A percentile compares a stretch with the other conserved stretches of the same genome.
Evolutionary conservation across 1,284 basidiomycete genomes (phyloP).

Genomic region (Ustilago nuda): DNA sequence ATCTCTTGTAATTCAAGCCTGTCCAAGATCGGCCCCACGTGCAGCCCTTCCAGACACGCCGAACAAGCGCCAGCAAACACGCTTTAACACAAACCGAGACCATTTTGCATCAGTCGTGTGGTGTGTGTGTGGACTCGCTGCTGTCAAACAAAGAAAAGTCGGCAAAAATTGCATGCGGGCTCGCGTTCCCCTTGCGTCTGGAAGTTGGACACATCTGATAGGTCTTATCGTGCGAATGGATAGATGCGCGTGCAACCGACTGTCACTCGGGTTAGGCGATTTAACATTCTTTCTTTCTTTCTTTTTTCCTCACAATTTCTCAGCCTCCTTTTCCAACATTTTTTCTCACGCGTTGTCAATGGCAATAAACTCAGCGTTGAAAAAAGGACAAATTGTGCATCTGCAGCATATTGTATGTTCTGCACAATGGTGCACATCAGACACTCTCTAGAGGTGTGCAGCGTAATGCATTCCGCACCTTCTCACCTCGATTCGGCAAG

Average conservation of each 20-base stretch:
- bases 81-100: neutral
- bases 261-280: no score
- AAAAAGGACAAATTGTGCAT: neutral
- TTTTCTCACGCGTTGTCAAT: no score
- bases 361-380: no score
- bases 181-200: neutral
- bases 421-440: neutral
- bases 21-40: neutral
- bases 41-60: neutral
- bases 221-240: neutral
- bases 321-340: no score
- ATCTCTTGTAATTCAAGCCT: no score
- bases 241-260: no score
- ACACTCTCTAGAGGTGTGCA: no score
- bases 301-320: no score
- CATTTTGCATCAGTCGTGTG: conserved; percentile 1
- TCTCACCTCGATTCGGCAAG: neutral
- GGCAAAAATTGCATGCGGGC: neutral
- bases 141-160: conserved; percentile 2
- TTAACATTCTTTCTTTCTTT: no score
- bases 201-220: neutral
- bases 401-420: neutral
- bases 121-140: neutral
- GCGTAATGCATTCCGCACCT: neutral
- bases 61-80: conserved; percentile 5